These are phyloP conservation scores for Neoarthrinium moseri DNA, from an alignment of 2,329 filamentous ascomycete species.

Conservation along the genomic window DNA sequence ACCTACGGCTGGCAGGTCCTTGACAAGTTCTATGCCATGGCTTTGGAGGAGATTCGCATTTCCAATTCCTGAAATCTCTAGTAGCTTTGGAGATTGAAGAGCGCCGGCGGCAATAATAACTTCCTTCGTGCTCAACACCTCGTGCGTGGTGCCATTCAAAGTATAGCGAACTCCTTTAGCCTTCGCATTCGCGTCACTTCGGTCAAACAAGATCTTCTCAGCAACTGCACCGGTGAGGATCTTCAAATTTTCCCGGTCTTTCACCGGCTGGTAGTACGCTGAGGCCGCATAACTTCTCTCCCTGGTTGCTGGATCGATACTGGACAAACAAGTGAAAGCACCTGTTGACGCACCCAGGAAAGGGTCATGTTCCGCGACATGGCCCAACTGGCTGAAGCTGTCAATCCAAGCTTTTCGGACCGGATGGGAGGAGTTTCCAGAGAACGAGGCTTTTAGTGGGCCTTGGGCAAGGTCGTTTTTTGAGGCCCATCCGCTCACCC, in stretches of 20 bases:
- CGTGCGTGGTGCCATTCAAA: neutral
- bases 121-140: conserved; percentile 24
- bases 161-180: neutral
- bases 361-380: neutral
- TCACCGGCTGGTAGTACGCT: neutral
- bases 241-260: neutral
- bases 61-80: conserved; percentile 51
- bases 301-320: neutral
- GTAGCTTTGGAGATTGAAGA: conserved; percentile 50
- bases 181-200: neutral
- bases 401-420: neutral
- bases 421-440: neutral
- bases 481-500: neutral
- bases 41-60: conserved; percentile 36
- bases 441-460: neutral
- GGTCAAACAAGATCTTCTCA: neutral
- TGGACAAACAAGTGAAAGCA: neutral
- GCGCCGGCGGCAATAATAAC: conserved; percentile 49
- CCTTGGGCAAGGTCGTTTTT: neutral
- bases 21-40: conserved; percentile 42
- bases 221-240: neutral
- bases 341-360: neutral
- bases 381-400: neutral
- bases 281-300: neutral
- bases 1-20: conserved; percentile 48